Evolutionary conservation across 805 yeast species (phyloP), one percentile per base, ranked within the genome.

Genomic region (Myxozyma lipomycoides): DNA sequence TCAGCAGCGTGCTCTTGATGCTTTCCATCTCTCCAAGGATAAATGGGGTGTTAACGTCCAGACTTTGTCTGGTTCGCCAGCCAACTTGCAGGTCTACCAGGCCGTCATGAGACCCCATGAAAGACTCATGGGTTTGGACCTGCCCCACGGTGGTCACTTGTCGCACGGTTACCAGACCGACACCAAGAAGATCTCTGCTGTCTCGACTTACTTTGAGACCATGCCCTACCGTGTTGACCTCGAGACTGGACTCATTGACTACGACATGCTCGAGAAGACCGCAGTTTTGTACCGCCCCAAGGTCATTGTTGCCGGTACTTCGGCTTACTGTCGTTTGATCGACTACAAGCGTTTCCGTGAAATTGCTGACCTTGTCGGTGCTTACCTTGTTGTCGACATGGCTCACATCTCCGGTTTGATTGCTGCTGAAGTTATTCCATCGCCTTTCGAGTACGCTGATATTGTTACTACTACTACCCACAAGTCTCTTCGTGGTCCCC

Each of bases 21-120:
- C 97, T 6, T 93, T 93, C 74, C 73, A 77, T 61, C 75, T 91
- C 55, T 79, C 82, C 65, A 75, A 90, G 43, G 88, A 80, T 62
- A 75, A 82, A 68, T 93, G 98, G 98, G 98, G 98, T 51, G 97
- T 90, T 61, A 93, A 93, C 67, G 98, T 93, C 40, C 98, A 93
- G 75, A 81, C 97, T 43, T 77, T 93, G 64, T 86, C 95, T 24
- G 98, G 98, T 52, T 89, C 98, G 21, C 98, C 98, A 59, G 98
- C 98, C 51, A 93, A 93, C 75, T 78, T 93, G 70, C 91, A 93
- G 70, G 98, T 90, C 42, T 93, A 93, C 75, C 90, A 87, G 68
- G 97, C 98, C 39, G 75, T 93, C 61, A 81, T 93, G 84, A 86
- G 86, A 66, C 95, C 93, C 55, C 95, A 89, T 67, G 98, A 91